These are phyloP conservation scores for Pseudomicrostroma phylloplanum DNA, from an alignment of 1,284 basidiomycete species.

Conservation along the genomic window DNA sequence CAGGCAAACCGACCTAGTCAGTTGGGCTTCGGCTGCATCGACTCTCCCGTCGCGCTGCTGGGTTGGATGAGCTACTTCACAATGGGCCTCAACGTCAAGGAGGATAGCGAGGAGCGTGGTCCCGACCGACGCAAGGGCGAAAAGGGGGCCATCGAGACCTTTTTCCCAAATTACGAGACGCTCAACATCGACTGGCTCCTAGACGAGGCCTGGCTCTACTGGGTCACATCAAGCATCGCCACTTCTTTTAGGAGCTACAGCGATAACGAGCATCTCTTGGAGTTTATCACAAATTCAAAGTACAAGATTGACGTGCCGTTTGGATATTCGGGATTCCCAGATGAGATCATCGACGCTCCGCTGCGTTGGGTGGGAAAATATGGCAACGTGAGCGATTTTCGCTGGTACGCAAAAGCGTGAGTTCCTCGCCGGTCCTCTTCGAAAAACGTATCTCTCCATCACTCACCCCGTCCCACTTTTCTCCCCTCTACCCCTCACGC, in stretches of 20 bases:
- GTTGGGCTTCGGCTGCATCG: conserved; percentile 27
- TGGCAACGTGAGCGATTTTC: not conserved
- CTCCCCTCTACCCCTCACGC: too few species aligned
- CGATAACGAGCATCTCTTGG: conserved; percentile 26
- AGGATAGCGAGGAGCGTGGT: not conserved
- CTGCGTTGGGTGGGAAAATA: not conserved
- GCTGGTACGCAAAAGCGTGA: conserved; percentile 2
- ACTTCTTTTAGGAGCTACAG: conserved; percentile 38
- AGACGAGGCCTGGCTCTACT: conserved; percentile 9
- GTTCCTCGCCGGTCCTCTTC: too few species aligned
- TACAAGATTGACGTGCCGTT: conserved; percentile 25
- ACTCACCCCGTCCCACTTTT: too few species aligned
- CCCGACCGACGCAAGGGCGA: not conserved
- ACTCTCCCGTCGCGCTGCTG: conserved; percentile 33
- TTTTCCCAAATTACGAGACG: not conserved
- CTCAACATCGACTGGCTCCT: conserved; percentile 3
- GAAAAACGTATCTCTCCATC: too few species aligned
- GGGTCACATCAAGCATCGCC: conserved; percentile 17
- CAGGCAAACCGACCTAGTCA: conserved; percentile 26
- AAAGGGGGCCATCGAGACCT: not conserved
- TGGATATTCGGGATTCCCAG: conserved; percentile 31
- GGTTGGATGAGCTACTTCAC: conserved; percentile 32
- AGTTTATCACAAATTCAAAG: conserved; percentile 21
- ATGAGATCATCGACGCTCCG: conserved; percentile 20
- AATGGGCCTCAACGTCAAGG: not conserved